Evolutionary conservation across 225 moss, liverwort and hornwort genomes (phyloP).

Genomic region (Bryoerythrophyllum caledonicum): DNA sequence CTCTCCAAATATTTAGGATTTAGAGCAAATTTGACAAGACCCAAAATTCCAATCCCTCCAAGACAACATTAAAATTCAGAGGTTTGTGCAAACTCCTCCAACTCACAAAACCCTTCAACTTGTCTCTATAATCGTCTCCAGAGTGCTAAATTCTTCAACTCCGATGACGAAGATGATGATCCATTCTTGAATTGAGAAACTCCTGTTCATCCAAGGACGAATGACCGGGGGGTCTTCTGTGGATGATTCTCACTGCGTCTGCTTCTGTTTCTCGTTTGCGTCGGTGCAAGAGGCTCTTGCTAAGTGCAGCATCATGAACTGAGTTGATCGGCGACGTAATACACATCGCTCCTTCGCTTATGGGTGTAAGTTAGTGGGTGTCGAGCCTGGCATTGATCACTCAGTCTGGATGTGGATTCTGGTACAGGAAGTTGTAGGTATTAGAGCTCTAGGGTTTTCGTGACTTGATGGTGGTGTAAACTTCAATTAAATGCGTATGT

Average conservation of each 20-base stretch:
- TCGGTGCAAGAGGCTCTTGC: neutral
- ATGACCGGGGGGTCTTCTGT: neutral
- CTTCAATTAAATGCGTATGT: neutral
- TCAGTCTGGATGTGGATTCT: neutral
- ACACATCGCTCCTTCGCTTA: neutral
- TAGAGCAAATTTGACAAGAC: neutral
- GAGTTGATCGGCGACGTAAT: neutral
- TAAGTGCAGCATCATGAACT: neutral
- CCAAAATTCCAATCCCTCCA: no score
- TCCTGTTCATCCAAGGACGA: conserved; percentile 13
- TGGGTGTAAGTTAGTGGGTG: neutral
- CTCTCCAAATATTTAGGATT: neutral
- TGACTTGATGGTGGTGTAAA: neutral
- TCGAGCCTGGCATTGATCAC: neutral
- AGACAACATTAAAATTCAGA: no score
- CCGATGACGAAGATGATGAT: neutral
- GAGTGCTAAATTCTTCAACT: neutral
- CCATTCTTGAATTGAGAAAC: neutral
- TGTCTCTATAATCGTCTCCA: neutral
- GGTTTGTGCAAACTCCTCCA: no score
- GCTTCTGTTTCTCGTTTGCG: neutral
- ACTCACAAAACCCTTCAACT: no score
- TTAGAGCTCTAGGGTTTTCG: conserved; percentile 50
- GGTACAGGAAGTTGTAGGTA: conserved; percentile 37
- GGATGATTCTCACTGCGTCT: neutral